Evolutionary conservation across 257 asterid genomes (phyloP), one percentile per base, ranked within the genome.

Genomic region (Knoxia roxburghii): DNA sequence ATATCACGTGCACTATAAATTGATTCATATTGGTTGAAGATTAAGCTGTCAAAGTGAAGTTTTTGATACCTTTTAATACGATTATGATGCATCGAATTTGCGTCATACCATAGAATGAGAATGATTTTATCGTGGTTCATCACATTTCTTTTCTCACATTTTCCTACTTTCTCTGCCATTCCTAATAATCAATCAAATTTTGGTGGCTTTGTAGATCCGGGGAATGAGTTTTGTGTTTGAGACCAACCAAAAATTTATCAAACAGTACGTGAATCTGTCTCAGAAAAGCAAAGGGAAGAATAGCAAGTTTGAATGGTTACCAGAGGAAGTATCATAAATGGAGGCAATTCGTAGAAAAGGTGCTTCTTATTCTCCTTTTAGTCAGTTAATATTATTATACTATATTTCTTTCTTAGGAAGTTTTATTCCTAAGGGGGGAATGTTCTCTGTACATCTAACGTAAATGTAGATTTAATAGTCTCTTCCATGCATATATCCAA

Each of bases 151-250:
- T n/a, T n/a, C n/a, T n/a, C n/a, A n/a, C n/a, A n/a, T n/a, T n/a
- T n/a, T n/a, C n/a, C n/a, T n/a, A n/a, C n/a, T n/a, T n/a, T n/a
- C n/a, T n/a, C n/a, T n/a, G n/a, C n/a, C n/a, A n/a, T 27, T 11
- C 29, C 65, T 14, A 8, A 48, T 71, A 64, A 71, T 51, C 9
- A 27, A 4, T 17, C 69, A 45, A n/a, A n/a, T n/a, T 7, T 41
- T 45, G 64, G 24, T 37, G 58, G 13, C 48, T 54, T 71, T 78
- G 82, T 78, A 89, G 89, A 84, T 92, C 70, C 81, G 77, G 78
- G 95, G 87, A 68, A 89, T 83, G 97, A 74, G 88, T 68, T 87
- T 92, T 72, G 80, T 83, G 85, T 87, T 87, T 40, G 95, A 86
- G 78, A 81, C 81, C 71, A 87, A 87, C 78, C 81, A 77, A 68